These are phyloP conservation scores for Monilinia laxa DNA, from an alignment of 2,329 filamentous ascomycete species.

Conservation along the genomic window DNA sequence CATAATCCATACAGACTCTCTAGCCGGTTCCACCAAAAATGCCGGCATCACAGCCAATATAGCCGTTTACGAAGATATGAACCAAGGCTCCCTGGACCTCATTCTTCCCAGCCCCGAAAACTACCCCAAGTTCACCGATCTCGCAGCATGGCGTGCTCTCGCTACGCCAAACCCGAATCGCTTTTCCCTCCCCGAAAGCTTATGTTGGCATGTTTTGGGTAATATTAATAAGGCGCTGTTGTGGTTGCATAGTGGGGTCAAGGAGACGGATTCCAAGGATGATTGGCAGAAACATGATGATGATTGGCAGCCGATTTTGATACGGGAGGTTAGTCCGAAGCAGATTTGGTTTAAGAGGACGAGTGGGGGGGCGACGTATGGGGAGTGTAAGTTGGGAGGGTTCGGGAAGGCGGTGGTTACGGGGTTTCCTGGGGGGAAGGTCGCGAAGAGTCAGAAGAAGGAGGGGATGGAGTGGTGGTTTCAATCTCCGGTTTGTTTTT, in stretches of 20 bases:
- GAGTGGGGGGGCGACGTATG: conserved; percentile 51
- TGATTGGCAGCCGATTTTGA: conserved; percentile 54
- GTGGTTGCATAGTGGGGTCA: conserved; percentile 53
- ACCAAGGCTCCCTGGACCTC: conserved; percentile 50
- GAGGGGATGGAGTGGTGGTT: conserved; percentile 24
- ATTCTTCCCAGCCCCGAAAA: conserved; percentile 40
- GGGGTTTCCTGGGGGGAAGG: conserved; percentile 26
- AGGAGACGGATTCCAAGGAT: conserved; percentile 32
- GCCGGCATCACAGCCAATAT: conserved; percentile 35
- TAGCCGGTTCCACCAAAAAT: conserved; percentile 20
- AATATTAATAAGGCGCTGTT: conserved; percentile 50
- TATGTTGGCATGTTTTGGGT: conserved; percentile 56
- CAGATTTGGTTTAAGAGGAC: conserved; percentile 54
- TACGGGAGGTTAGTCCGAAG: conserved; percentile 48
- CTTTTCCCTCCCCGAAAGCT: conserved; percentile 48
- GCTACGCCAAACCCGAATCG: conserved; percentile 33
- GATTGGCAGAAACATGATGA: conserved; percentile 38
- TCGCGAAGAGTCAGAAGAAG: conserved; percentile 27
- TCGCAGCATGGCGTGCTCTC: conserved; percentile 31
- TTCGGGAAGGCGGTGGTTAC: conserved; percentile 43
- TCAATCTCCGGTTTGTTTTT: conserved; percentile 3
- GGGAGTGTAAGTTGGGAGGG: conserved; percentile 54
- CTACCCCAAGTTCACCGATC: conserved; percentile 27
- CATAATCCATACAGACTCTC: conserved; percentile 29
- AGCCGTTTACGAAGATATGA: conserved; percentile 54